These are phyloP conservation scores for Aspergillus heteromorphus DNA, from an alignment of 495 filamentous ascomycete genomes.

Conservation along the genomic window DNA sequence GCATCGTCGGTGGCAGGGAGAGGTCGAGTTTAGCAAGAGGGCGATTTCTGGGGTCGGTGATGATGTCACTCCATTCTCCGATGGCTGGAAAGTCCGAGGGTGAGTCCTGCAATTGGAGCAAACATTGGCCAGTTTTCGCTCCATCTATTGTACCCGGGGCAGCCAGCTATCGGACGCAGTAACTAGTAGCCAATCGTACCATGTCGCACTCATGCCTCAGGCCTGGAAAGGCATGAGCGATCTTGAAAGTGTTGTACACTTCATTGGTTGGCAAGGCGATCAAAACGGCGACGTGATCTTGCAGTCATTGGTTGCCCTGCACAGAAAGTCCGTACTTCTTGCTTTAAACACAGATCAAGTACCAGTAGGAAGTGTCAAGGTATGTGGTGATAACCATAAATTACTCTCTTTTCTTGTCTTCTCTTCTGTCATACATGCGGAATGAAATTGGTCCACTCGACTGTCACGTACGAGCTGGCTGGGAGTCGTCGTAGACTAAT, in stretches of 20 bases:
- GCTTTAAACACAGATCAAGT: neutral
- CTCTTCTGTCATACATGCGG: neutral
- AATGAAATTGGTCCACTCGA: neutral
- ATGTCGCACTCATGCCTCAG: no score
- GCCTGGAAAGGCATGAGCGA: no score
- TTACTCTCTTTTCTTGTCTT: neutral
- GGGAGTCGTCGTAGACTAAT: neutral
- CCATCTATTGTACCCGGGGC: no score
- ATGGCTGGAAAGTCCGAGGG: no score
- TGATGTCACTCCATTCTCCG: no score
- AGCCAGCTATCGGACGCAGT: no score
- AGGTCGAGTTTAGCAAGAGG: neutral
- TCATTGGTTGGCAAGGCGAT: neutral
- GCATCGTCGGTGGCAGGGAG: neutral
- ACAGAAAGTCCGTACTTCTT: neutral
- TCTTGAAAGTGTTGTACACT: no score
- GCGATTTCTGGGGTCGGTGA: neutral
- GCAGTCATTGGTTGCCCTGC: neutral
- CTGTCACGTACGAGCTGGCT: neutral
- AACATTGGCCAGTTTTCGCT: no score
- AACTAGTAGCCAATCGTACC: no score
- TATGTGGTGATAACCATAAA: no score
- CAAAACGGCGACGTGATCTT: neutral
- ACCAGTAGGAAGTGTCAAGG: no score
- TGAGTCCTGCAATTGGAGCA: no score